Conservation (phyloP, 306 rosid genomes). For the Astragalus membranaceus region DNA sequence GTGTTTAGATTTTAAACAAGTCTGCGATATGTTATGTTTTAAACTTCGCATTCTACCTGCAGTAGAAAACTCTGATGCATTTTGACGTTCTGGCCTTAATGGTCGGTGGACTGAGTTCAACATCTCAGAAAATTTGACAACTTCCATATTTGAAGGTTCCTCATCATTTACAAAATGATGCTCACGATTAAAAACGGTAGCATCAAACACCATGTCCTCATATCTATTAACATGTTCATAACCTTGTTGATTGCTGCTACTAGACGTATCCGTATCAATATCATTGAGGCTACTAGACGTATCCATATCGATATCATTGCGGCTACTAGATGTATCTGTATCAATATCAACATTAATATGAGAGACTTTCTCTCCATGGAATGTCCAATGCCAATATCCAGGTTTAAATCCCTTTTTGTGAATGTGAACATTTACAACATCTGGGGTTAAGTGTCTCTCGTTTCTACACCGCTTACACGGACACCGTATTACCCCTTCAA, state of each 20-base stretch:
- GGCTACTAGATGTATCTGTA: neutral
- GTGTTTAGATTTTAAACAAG: no score
- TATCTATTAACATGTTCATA: no score
- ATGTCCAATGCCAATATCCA: neutral
- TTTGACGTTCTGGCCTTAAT: neutral
- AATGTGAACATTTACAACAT: neutral
- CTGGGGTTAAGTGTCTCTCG: neutral
- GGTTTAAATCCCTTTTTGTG: neutral
- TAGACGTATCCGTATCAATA: no score
- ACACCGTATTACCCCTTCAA: neutral
- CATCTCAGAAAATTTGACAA: no score
- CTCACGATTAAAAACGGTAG: no score
- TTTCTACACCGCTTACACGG: neutral
- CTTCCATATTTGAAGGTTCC: no score
- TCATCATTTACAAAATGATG: no score
- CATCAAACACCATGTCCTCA: no score
- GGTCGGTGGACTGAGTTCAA: neutral
- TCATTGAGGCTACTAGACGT: neutral
- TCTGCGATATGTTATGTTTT: neutral
- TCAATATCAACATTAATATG: neutral
- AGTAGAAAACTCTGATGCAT: neutral
- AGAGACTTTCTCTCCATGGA: neutral
- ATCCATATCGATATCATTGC: no score
- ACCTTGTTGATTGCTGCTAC: neutral
- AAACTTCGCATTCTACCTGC: neutral